Evolutionary conservation across 2,329 filamentous ascomycete species (phyloP), one percentile per base, ranked within the genome.

Genomic region (Colletotrichum salicis): DNA sequence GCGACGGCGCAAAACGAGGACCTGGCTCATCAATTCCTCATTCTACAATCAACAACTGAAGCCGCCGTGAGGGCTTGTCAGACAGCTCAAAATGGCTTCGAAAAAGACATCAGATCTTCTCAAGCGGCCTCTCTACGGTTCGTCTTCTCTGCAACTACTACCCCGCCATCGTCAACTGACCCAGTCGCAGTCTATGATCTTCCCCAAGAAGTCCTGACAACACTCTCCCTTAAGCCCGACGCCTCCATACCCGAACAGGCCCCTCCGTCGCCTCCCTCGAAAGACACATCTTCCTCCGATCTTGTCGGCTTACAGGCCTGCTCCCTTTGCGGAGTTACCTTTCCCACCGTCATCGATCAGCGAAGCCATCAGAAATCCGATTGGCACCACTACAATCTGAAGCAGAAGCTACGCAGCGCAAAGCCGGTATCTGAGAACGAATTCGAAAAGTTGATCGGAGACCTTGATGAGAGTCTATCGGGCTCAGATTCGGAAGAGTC

Each of bases 361-460:
- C 90, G 94, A 73, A 88, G 90, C 71, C 96, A 99, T 82, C 91
- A 94, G 70, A 93, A 94, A 77, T 97, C 96, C 11, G 96, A 99
- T 78, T 87, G 97, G 60, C 96, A 99, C 81, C 89, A 92, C 75
- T 99, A 98, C 84, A 99, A 99, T 80, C 84, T 98, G 73, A 98
- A 97, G 82, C 93, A 96, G 79, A 97, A 94, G 84, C 84, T 97
- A 68, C 91, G 94, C 58, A 94, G 94, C 0, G 86, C 87, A 70
- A 88, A 87, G 11, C 83, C 93, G 0, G 92, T 98, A 1, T 89
- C 90, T 1, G 96, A 99, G 78, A 81, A 79, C 8, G 95, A 97
- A 41, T 99, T 99, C 76, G 94, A 96, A 79, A 94, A 92, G 79
- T 87, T 98, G 7, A 87, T 98, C 8, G 94, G 91, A 45, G 90